A percentile compares a stretch with the other conserved stretches of the same genome.
phyloP scores from a whole-genome alignment of 805 yeast species.

The Candida dajiaensis region DNA sequence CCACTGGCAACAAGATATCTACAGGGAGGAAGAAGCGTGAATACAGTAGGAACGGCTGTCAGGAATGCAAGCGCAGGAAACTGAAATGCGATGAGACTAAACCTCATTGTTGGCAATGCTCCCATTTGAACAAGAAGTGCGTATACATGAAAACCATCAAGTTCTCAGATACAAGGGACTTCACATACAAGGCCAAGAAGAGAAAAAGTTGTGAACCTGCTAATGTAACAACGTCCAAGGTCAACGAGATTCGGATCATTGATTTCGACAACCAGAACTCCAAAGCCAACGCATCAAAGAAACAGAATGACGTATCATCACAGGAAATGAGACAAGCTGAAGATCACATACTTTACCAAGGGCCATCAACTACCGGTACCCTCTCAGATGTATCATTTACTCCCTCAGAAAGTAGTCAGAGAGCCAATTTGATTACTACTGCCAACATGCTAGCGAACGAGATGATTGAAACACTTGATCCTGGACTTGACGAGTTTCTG shows the following conservation, averaged over 20 bases:
- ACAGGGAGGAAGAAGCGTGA: conserved; percentile 28
- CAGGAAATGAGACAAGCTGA: not conserved
- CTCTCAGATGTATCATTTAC: conserved; percentile 7
- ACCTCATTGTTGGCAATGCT: conserved; percentile 35
- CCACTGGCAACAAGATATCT: not conserved
- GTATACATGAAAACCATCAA: conserved; percentile 27
- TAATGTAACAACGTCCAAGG: not conserved
- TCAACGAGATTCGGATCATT: not conserved
- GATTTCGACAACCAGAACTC: not conserved
- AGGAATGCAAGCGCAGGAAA: conserved; percentile 39
- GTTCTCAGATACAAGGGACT: conserved; percentile 16
- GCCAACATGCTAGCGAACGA: conserved; percentile 20
- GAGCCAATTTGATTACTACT: conserved; percentile 15
- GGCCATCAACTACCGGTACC: not conserved
- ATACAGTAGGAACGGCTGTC: conserved; percentile 41
- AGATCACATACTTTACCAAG: not conserved
- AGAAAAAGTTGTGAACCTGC: not conserved
- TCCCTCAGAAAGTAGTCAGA: conserved; percentile 7
- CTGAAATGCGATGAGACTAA: conserved; percentile 27
- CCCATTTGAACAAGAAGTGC: conserved; percentile 31
- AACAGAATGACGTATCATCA: not conserved
- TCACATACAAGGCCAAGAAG: conserved; percentile 4
- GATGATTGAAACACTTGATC: conserved; percentile 16
- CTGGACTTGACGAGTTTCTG: conserved; percentile 15
- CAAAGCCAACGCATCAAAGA: not conserved